phyloP scores from a whole-genome alignment of 192 early-diverging fungal species.

The Coemansia sp. region DNA sequence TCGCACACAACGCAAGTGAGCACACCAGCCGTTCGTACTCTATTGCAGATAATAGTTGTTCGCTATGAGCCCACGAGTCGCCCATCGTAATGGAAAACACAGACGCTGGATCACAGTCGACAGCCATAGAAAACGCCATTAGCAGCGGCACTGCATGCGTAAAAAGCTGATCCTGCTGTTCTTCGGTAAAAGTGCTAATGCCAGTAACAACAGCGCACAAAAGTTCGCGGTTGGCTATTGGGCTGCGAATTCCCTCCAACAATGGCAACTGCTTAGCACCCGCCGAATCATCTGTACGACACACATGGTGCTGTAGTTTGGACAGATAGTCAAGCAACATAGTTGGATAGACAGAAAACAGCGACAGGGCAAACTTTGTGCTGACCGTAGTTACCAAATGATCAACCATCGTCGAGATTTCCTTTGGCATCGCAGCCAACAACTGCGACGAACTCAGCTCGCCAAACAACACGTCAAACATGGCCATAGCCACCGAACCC shows the following conservation, averaged over 20 bases:
- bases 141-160: constrained; percentile 8
- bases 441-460: constrained; percentile 9
- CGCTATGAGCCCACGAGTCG: not conserved
- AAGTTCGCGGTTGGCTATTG: constrained; percentile 24
- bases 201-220: constrained; percentile 15
- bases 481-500: constrained; percentile 12
- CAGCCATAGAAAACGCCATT: constrained; percentile 19
- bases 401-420: constrained; percentile 7
- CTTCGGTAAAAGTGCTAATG: constrained; percentile 19
- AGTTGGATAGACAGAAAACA: constrained; percentile 12
- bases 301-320: not conserved
- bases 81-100: constrained; percentile 11
- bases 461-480: constrained; percentile 30
- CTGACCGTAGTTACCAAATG: constrained; percentile 12
- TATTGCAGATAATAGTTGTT: not conserved
- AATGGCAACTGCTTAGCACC: not conserved
- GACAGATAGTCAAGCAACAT: constrained; percentile 14
- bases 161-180: constrained; percentile 26
- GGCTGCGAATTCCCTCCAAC: constrained; percentile 14
- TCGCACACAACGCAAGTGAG: constrained; percentile 17
- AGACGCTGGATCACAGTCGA: constrained; percentile 28
- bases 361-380: constrained; percentile 17
- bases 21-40: constrained; percentile 22
- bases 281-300: not conserved
- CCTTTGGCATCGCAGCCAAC: not conserved